phyloP scores from a whole-genome alignment of 2,329 filamentous ascomycete genomes.

The Helotiales sp. region DNA sequence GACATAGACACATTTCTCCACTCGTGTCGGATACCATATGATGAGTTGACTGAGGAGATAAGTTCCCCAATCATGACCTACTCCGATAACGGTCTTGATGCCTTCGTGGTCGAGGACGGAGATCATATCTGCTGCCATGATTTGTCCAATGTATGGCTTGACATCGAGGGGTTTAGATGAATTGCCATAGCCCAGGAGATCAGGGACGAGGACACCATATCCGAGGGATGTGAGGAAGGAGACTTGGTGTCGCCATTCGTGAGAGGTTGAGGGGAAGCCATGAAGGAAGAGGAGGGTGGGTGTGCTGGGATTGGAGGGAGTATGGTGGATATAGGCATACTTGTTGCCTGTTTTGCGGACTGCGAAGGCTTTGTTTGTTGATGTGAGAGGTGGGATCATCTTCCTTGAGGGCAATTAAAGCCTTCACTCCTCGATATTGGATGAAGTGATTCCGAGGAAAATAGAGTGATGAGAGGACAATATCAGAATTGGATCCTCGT shows the following conservation, averaged over 20 bases:
- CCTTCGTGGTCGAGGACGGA: constrained; percentile 36
- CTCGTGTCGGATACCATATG: constrained; percentile 10
- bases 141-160: constrained; percentile 28
- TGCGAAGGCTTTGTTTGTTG: constrained; percentile 9
- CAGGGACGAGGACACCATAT: constrained; percentile 44
- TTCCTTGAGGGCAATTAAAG: not conserved
- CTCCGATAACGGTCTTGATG: constrained; percentile 14
- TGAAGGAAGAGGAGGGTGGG: constrained; percentile 46
- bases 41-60: constrained; percentile 18
- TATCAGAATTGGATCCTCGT: no score
- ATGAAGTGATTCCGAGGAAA: no score
- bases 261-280: constrained; percentile 47
- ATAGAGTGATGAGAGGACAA: no score
- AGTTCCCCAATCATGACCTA: constrained; percentile 30
- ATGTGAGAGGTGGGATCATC: not conserved
- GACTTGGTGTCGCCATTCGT: constrained; percentile 41
- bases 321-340: constrained; percentile 33
- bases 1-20: constrained; percentile 22
- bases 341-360: constrained; percentile 12
- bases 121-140: constrained; percentile 37
- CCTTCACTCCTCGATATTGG: no score
- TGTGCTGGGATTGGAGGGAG: constrained; percentile 3
- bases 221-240: constrained; percentile 31
- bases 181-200: constrained; percentile 42
- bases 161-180: constrained; percentile 34